Conservation (phyloP, 2,329 filamentous ascomycete genomes). For the Neopestalotiopsis clavispora region DNA sequence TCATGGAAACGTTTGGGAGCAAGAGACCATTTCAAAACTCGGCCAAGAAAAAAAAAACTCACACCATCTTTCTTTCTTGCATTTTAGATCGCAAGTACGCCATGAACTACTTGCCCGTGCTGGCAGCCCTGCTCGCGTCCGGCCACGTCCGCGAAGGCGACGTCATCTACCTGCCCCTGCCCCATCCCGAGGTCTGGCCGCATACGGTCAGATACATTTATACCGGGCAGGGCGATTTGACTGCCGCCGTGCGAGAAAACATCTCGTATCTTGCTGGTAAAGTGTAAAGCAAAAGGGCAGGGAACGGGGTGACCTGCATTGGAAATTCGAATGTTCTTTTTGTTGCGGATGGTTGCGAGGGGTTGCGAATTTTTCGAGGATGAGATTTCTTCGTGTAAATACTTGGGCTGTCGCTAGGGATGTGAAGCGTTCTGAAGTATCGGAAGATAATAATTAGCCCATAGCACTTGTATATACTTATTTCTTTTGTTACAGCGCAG, state of each 20-base stretch:
- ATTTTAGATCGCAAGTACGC: slow-evolving; percentile 52
- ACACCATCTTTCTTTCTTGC: neutral
- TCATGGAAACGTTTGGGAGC: too few species aligned
- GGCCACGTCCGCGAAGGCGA: slow-evolving; percentile 57
- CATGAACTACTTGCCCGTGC: slow-evolving; percentile 53
- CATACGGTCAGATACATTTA: slow-evolving; percentile 62
- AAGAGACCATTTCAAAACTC: too few species aligned
- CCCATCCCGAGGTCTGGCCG: slow-evolving; percentile 59
- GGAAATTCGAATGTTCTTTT: neutral
- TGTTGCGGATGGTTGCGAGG: neutral
- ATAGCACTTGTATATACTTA: too few species aligned
- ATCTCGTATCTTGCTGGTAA: slow-evolving; percentile 60
- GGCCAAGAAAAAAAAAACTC: too few species aligned
- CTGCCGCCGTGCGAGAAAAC: slow-evolving; percentile 54
- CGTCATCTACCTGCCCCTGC: slow-evolving; percentile 61
- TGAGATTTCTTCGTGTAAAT: too few species aligned
- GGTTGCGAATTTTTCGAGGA: too few species aligned
- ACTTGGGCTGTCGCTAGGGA: too few species aligned
- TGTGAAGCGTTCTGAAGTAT: too few species aligned
- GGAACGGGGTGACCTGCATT: neutral
- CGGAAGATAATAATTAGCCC: too few species aligned
- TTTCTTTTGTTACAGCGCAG: too few species aligned
- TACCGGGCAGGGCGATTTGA: slow-evolving; percentile 52
- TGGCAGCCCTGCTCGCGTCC: slow-evolving; percentile 60
- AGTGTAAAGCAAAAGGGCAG: neutral